Evolutionary conservation across 306 rosid genomes (phyloP).

Genomic region (Glycine latifolia): DNA sequence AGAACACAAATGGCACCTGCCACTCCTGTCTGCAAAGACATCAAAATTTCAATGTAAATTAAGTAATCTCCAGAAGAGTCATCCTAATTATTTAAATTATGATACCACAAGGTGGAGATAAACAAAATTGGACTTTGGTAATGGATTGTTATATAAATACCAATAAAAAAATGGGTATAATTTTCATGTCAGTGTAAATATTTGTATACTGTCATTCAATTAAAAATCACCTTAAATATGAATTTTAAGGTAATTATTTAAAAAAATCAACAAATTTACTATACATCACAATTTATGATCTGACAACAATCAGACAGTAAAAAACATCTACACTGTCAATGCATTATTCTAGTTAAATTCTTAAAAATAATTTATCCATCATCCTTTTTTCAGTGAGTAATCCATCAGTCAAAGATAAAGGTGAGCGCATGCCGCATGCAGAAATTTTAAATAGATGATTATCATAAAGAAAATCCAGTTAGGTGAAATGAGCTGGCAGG

Average conservation of each 20-base stretch:
- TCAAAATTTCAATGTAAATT: conserved; percentile 21
- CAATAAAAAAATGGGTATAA: neutral
- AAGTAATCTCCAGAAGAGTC: conserved; percentile 20
- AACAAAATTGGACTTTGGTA: neutral
- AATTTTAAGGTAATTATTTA: neutral
- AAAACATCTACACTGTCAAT: neutral
- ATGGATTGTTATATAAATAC: conserved; percentile 1
- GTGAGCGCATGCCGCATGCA: neutral
- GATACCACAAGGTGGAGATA: neutral
- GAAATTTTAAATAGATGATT: neutral
- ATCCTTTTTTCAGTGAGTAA: neutral
- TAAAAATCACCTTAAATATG: neutral
- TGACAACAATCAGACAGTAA: neutral
- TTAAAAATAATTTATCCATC: conserved; percentile 6
- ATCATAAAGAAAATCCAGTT: neutral
- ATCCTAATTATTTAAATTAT: conserved; percentile 1
- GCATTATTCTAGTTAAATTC: neutral
- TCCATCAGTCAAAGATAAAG: neutral
- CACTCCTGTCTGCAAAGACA: conserved; percentile 84
- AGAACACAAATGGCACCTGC: conserved; percentile 87
- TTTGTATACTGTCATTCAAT: neutral
- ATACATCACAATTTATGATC: neutral
- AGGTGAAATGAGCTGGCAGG: neutral
- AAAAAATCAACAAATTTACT: neutral
- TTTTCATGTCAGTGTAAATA: neutral